Percentiles rank a stretch among this genome's conserved stretches.
These are phyloP conservation scores for Pseudopithomyces maydicus DNA, from an alignment of 2,329 filamentous ascomycete genomes.

Conservation along the genomic window DNA sequence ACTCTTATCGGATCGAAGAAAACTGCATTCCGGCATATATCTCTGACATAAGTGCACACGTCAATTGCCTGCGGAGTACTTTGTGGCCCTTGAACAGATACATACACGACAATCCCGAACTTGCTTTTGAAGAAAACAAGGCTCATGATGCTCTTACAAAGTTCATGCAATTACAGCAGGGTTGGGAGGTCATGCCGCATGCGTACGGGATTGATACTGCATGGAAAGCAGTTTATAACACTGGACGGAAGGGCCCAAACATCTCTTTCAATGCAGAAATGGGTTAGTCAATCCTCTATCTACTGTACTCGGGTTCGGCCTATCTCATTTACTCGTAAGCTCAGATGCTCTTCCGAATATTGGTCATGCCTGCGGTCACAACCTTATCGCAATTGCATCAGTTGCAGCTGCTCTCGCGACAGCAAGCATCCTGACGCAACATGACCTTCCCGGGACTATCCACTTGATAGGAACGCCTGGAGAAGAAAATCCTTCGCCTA, in stretches of 20 bases:
- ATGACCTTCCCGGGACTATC: conserved; percentile 51
- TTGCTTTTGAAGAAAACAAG: conserved; percentile 25
- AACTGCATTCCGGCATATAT: conserved; percentile 1
- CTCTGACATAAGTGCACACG: conserved; percentile 13
- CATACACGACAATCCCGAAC: conserved; percentile 27
- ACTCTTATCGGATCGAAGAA: neutral
- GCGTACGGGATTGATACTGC: conserved; percentile 60
- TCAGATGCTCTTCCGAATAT: conserved; percentile 48
- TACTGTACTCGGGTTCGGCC: conserved; percentile 14
- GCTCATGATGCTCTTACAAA: conserved; percentile 26
- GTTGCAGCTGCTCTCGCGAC: conserved; percentile 49
- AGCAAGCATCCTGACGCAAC: conserved; percentile 50
- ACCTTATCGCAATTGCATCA: conserved; percentile 50
- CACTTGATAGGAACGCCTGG: conserved; percentile 59
- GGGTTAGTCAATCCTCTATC: conserved; percentile 16
- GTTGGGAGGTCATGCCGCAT: conserved; percentile 58
- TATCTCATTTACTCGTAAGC: conserved; percentile 1
- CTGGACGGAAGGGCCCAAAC: conserved; percentile 51
- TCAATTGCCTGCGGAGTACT: conserved; percentile 26
- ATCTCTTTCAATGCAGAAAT: conserved; percentile 52
- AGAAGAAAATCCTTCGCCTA: conserved; percentile 53
- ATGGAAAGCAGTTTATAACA: conserved; percentile 58
- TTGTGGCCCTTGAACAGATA: conserved; percentile 40
- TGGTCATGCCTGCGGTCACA: conserved; percentile 54
- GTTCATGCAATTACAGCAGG: conserved; percentile 40